Evolutionary conservation across 176 grass and related monocot species (phyloP), one percentile per base, ranked within the genome.

Genomic region (Oryza punctata): DNA sequence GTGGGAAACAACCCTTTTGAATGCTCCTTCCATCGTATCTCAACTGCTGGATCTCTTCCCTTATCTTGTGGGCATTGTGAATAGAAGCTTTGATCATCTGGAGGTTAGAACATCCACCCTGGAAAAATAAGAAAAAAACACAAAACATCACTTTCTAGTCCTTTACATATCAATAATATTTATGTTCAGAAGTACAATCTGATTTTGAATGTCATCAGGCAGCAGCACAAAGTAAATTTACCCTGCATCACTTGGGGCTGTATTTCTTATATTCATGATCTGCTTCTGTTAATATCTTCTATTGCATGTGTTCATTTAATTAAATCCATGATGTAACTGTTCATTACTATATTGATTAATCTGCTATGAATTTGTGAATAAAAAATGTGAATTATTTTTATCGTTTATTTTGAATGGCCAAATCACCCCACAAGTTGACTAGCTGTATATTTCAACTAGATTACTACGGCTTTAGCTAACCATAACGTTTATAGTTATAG

Each of bases 41-140:
- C 96, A 95, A 87, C 86, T 99, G 40, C 77, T 94, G 80, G 96
- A 99, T 85, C 86, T 99, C 75, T 99, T 99, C 73, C 93, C 96
- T 61, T 92, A 87, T 76, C 80, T 99, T 47, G 85, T 99, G 83
- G 90, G 82, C 76, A 92, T 99, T 18, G 32, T 95, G 81, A 92
- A 94, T 84, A 99, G 87, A 96, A 92, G 89, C 83, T 96, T 96
- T 44, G 96, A 99, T 54, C 85, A 96, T 89, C 87, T 99, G 85
- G 88, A 99, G 93, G 93, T 99, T 77, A 89, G 87, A 66, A 59
- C 45, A 66, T 12, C 44, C 38, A 75, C 25, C 47, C 27, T 2
- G 2, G 19, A 35, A 73, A 59, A 76, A 70, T 13, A 73, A 28
- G 37, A 49, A 81, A n/a, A n/a, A n/a, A n/a, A n/a, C n/a, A 71